Conservation (phyloP, 352 stramenopile species). For the Pythium aristosporum region DNA sequence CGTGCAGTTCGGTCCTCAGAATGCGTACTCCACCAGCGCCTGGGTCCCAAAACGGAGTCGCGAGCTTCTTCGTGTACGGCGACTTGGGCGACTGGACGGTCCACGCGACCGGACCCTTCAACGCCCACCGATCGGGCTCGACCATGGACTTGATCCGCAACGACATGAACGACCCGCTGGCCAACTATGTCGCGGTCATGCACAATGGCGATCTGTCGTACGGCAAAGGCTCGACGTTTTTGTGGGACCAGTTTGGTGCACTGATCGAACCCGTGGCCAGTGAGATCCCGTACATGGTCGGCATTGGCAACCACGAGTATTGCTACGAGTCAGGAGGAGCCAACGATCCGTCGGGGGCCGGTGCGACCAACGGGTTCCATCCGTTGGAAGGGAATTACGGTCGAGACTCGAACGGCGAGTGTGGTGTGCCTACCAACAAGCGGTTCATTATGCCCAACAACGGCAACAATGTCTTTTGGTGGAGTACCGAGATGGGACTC, state of each 20-base stretch:
- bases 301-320: constrained; percentile 32
- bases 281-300: constrained; percentile 66
- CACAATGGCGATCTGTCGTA: constrained; percentile 76
- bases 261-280: constrained; percentile 63
- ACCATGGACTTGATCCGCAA: no score
- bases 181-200: constrained; percentile 47
- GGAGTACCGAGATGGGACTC: constrained; percentile 25
- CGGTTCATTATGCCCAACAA: constrained; percentile 55
- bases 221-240: constrained; percentile 41
- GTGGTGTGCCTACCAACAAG: constrained; percentile 53
- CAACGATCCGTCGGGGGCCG: constrained; percentile 18
- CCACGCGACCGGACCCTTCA: no score
- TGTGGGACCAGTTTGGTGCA: constrained; percentile 76
- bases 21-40: constrained; percentile 23
- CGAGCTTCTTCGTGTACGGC: constrained; percentile 62
- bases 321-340: constrained; percentile 15
- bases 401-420: constrained; percentile 50
- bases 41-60: constrained; percentile 12
- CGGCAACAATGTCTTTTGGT: constrained; percentile 33
- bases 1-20: constrained; percentile 16
- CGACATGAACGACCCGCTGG: no score
- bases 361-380: constrained; percentile 13
- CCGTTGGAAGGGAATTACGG: constrained; percentile 20
- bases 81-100: no score
- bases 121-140: no score